Evolutionary conservation across 179 eudicot genomes (phyloP).

Genomic region (Corrigiola litoralis): DNA sequence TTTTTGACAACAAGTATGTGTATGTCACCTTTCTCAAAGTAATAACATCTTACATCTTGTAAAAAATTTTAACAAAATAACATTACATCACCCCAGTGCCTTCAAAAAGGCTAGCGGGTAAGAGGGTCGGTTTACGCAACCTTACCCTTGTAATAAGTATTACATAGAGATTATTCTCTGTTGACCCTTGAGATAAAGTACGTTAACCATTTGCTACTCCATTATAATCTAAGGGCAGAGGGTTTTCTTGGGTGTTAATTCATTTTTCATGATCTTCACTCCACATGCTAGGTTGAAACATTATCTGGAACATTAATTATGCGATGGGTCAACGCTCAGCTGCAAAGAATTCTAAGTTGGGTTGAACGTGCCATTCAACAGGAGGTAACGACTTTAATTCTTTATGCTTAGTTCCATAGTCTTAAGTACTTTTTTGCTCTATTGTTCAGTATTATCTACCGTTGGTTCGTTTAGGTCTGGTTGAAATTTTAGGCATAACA

Average conservation of each 20-base stretch:
- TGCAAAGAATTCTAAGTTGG: constrained; percentile 78
- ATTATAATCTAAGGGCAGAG: no score
- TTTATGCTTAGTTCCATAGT: neutral
- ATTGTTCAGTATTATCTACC: constrained; percentile 2
- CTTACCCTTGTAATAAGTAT: no score
- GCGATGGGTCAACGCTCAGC: constrained; percentile 98
- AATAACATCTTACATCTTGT: no score
- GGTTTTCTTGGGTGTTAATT: constrained; percentile 6
- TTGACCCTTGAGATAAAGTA: no score
- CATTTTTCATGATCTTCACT: constrained; percentile 1
- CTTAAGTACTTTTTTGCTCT: neutral
- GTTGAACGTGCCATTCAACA: constrained; percentile 93
- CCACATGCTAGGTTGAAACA: constrained; percentile 66
- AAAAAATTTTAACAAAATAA: no score
- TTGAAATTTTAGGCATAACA: neutral
- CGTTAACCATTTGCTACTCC: no score
- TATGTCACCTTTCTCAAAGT: no score
- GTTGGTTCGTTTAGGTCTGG: neutral
- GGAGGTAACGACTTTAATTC: constrained; percentile 56
- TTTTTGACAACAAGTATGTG: no score
- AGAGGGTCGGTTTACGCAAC: no score
- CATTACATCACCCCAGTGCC: no score
- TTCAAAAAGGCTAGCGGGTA: no score
- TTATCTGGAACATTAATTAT: constrained; percentile 92
- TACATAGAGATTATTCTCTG: no score